Evolutionary conservation across 768 basidiomycete species (phyloP), one percentile per base, ranked within the genome.

Genomic region (Boletus barrowsii): DNA sequence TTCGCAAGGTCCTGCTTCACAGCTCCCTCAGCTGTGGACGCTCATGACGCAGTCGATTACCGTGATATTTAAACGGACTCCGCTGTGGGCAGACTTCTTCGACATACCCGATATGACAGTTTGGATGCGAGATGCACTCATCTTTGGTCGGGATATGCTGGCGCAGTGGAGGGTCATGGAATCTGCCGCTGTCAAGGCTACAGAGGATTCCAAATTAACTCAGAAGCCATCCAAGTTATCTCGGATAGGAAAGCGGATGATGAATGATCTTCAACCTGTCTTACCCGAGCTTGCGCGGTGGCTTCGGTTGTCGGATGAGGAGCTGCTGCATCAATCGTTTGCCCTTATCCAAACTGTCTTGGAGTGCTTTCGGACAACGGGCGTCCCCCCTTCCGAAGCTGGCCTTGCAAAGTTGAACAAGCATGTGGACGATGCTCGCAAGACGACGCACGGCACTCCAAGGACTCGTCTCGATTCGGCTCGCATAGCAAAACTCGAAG

Each of bases 81-180:
- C 87, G 0, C 65, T 75, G 14, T 99, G 97, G 97, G 82, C 97
- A 0, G 68, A 75, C 9, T 87, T 79, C 67, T 90, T 90, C 68
- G 86, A 89, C 50, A 84, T 83, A 61, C 81, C 85, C 26, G 84
- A 86, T 52, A 97, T 99, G 95, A 80, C 89, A 14, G 81, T 85
- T 32, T 99, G 97, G 97, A 98, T 99, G 97, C 83, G 95, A 51
- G 97, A 98, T 67, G 97, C 95, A 3, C 78, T 98, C 48, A 94
- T 98, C 58, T 93, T 97, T 63, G 94, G 88, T 10, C 75, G 88
- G 60, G 90, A 95, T 62, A 80, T 97, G 76, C 72, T 97, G 44
- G 87, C 83, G 3, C 86, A 93, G 58, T 83, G 93, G 72, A 75
- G 84, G 41, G 81, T 87, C 11, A 83, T 99, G 56, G 93, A 96